Percentiles rank a stretch among this genome's conserved stretches.
These are phyloP conservation scores for Schwanniomyces polymorphus DNA, from an alignment of 805 yeast genomes.

Conservation along the genomic window DNA sequence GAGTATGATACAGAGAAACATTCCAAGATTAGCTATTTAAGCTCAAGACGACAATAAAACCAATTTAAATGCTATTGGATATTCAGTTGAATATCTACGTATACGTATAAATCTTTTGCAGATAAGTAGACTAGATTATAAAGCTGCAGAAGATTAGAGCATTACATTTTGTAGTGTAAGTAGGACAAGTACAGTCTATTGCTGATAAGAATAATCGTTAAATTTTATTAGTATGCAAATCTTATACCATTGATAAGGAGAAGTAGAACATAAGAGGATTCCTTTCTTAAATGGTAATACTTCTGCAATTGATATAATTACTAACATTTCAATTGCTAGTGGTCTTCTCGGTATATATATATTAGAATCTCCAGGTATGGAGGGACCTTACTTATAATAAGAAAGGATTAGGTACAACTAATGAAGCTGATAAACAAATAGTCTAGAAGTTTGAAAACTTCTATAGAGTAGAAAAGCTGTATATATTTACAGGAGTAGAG, in stretches of 20 bases:
- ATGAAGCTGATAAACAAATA: conserved; percentile 13
- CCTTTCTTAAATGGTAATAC: conserved; percentile 46
- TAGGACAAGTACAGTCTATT: conserved; percentile 48
- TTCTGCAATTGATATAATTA: conserved; percentile 52
- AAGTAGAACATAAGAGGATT: conserved; percentile 62
- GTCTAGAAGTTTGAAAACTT: too few species aligned
- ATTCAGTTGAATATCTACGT: conserved; percentile 46
- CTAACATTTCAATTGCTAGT: conserved; percentile 60
- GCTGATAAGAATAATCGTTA: conserved; percentile 56
- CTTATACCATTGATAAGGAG: conserved; percentile 57
- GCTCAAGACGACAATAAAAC: conserved; percentile 37
- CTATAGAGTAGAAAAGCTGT: too few species aligned
- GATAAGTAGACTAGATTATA: conserved; percentile 54
- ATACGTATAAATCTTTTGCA: conserved; percentile 56
- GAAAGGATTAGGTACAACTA: conserved; percentile 3
- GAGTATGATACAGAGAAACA: too few species aligned
- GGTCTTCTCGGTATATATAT: conserved; percentile 59
- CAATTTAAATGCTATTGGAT: conserved; percentile 45
- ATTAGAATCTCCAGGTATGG: conserved; percentile 4
- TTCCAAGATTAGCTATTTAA: not conserved
- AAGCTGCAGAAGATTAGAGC: conserved; percentile 52
- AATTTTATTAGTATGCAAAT: conserved; percentile 61
- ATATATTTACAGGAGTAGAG: too few species aligned
- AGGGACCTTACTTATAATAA: conserved; percentile 2
- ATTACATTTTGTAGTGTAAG: conserved; percentile 49